These are phyloP conservation scores for Ophiostoma himal-ulmi DNA, from an alignment of 2,329 filamentous ascomycete genomes.

Conservation along the genomic window DNA sequence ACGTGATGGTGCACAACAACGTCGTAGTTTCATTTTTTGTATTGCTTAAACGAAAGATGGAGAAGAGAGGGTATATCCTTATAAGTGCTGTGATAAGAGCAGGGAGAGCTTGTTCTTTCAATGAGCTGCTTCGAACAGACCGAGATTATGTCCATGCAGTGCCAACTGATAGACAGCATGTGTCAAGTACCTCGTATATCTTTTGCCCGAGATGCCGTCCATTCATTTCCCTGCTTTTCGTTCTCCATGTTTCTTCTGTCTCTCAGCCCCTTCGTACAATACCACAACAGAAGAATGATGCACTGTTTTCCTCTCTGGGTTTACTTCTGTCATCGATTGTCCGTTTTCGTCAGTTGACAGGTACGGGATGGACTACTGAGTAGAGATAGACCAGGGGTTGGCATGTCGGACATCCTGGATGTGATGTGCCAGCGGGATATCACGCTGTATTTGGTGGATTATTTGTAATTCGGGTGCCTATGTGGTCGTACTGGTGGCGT, in stretches of 20 bases:
- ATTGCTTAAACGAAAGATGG: slow-evolving; percentile 6
- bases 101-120: background rate
- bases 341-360: background rate
- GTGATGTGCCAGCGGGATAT: background rate
- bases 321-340: background rate
- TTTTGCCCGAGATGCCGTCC: background rate
- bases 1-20: background rate
- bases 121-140: no score
- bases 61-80: background rate
- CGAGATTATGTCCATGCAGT: background rate
- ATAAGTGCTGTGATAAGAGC: background rate
- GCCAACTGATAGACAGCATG: background rate
- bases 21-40: background rate
- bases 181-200: background rate
- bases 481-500: background rate
- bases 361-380: no score
- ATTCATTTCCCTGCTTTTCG: background rate
- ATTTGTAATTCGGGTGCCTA: background rate
- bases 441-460: background rate
- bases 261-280: background rate
- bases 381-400: background rate
- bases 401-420: background rate
- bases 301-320: background rate
- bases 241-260: background rate
- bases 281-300: background rate